These are phyloP conservation scores for Cladophialophora psammophila DNA, from an alignment of 2,329 filamentous ascomycete genomes.

Conservation along the genomic window DNA sequence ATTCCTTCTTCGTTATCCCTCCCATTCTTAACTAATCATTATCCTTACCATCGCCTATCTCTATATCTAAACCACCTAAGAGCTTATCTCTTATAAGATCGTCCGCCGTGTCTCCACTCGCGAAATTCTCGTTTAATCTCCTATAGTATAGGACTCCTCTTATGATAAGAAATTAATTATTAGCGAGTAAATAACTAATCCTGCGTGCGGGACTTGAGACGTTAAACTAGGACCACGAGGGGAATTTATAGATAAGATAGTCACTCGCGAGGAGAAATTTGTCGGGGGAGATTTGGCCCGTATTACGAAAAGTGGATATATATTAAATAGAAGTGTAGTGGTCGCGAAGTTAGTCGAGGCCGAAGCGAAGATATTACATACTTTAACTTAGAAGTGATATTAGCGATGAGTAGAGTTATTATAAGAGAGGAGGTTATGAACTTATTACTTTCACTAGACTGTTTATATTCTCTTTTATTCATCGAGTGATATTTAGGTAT, in stretches of 20 bases:
- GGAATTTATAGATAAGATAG: conserved; percentile 98
- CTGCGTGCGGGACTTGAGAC: conserved; percentile 82
- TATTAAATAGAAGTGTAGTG: conserved; percentile 87
- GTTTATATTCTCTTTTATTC: too few relatives aligned
- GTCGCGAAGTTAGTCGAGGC: conserved; percentile 89
- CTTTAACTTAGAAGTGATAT: too few relatives aligned
- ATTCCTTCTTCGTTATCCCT: conserved; percentile 66
- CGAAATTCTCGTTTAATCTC: conserved; percentile 90
- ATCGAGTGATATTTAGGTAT: too few relatives aligned
- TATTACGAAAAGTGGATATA: conserved; percentile 90
- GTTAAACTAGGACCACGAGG: conserved; percentile 95
- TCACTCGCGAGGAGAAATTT: conserved; percentile 96
- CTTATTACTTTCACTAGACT: too few relatives aligned
- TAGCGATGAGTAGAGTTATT: too few relatives aligned
- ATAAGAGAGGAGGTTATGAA: too few relatives aligned
- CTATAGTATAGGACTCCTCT: conserved; percentile 93
- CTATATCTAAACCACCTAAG: conserved; percentile 55
- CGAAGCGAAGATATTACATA: conserved; percentile 93
- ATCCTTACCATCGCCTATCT: conserved; percentile 62
- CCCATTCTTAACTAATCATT: conserved; percentile 94
- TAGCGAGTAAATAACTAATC: conserved; percentile 79
- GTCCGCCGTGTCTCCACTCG: conserved; percentile 85
- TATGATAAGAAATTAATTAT: conserved; percentile 95
- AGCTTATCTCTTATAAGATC: conserved; percentile 83
- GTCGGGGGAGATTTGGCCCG: conserved; percentile 94